A percentile compares a stretch with the other conserved stretches of the same genome.
These are phyloP conservation scores for Pyricularia pennisetigena DNA, from an alignment of 2,329 filamentous ascomycete species.

Conservation along the genomic window DNA sequence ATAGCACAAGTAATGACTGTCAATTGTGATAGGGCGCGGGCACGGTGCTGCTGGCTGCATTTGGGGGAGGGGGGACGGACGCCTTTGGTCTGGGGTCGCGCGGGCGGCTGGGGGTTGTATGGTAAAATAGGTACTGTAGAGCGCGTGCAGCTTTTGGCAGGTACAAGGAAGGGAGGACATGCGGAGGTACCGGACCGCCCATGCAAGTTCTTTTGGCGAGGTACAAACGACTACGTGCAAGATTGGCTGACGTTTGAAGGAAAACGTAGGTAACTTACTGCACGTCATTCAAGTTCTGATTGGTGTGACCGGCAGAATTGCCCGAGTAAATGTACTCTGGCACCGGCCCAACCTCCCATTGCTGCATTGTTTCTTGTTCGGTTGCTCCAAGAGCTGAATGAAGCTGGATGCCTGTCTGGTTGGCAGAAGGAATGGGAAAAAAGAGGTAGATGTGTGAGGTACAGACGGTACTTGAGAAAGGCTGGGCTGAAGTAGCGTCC, in stretches of 20 bases:
- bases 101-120: conserved; percentile 1
- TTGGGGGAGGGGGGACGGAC: not conserved
- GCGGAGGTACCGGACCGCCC: not conserved
- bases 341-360: conserved; percentile 51
- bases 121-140: not conserved
- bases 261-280: not conserved
- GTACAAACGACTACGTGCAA: not conserved
- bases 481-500: not conserved
- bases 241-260: not conserved
- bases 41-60: not conserved
- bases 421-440: not conserved
- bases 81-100: not conserved
- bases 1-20: not conserved
- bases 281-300: conserved; percentile 45
- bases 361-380: conserved; percentile 40
- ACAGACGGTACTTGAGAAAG: not conserved
- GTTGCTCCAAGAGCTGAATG: not conserved
- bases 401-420: not conserved
- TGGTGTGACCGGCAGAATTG: conserved; percentile 41
- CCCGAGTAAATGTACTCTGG: conserved; percentile 47
- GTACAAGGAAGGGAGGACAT: not conserved
- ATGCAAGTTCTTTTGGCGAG: not conserved
- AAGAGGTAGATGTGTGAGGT: not conserved
- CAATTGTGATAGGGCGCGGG: not conserved
- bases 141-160: not conserved